Base-by-base conservation (phyloP, 441 rosid genomes). In the Adansonia gregorii region DNA sequence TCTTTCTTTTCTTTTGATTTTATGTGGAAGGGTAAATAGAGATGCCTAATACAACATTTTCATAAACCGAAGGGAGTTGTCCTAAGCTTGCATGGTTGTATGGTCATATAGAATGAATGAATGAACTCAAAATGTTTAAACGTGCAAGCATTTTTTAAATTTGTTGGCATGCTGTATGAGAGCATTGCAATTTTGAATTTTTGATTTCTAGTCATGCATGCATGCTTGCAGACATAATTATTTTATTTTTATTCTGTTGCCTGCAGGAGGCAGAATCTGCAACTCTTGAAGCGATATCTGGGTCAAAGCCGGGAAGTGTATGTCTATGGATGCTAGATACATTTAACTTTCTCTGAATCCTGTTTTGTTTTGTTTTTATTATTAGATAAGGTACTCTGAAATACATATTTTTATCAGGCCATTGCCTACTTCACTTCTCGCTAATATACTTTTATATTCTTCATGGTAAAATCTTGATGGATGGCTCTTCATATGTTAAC, bases 251-350 rank as follows among this genome's bases (percentile, higher is more conserved):
- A 41, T 60, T 72, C 19, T 72, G 41, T 79, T 67, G 35, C 71
- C 52, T 86, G 84, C 85, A 94, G 99, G 99, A 96, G 84, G 90
- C 91, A 79, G 98, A 94, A 88, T 86, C 92, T 77, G 96, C 98
- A 75, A 93, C 94, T 49, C 88, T 96, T 82, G 99, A 94, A 82
- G 98, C 98, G 77, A 87, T 83, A 72, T 87, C 93, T 49, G 91
- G 91, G 87, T 90, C 98, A 59, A 96, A 89, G 89, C 82, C 76
- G 78, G 97, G 94, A 89, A 94, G 82, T 86, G 99, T 96, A 91
- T 75, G 94, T 61, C 22, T 17, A 35, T 67, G 54, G 76, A 41
- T 73, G 66, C 54, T 58, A 20, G 22, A 56, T n/a, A 58, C 63
- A 46, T 41, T 73, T 58, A 19, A 1, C 14, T 41, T 41, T 12